Percentiles rank a stretch among this genome's conserved stretches.
These are phyloP conservation scores for Penicillium sp. DNA, from an alignment of 2,329 filamentous ascomycete species.

Conservation along the genomic window DNA sequence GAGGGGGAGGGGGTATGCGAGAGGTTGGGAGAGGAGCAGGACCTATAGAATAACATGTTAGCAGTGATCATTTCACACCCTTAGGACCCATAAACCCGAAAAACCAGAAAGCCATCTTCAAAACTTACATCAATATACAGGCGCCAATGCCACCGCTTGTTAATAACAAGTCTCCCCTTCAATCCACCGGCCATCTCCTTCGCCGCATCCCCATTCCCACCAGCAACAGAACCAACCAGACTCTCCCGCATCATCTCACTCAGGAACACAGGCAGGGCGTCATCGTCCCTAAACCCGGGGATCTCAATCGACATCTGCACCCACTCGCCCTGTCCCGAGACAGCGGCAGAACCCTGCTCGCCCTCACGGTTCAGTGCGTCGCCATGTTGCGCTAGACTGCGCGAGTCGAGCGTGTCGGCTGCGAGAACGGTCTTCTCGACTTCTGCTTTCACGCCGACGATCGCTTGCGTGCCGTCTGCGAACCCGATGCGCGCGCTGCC, in stretches of 20 bases:
- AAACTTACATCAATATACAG: conserved; percentile 78
- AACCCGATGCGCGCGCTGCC: conserved; percentile 93
- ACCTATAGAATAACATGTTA: conserved; percentile 55
- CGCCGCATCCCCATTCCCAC: conserved; percentile 65
- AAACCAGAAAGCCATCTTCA: neutral
- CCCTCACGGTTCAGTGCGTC: conserved; percentile 26
- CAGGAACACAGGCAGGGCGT: conserved; percentile 82
- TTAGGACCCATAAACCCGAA: neutral
- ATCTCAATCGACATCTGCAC: conserved; percentile 90
- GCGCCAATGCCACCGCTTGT: conserved; percentile 91
- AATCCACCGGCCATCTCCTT: conserved; percentile 64
- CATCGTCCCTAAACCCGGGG: conserved; percentile 85
- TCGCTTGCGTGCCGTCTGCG: conserved; percentile 89
- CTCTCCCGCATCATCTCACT: conserved; percentile 86
- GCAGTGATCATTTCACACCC: neutral
- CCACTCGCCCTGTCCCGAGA: conserved; percentile 63
- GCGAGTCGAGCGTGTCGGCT: conserved; percentile 36
- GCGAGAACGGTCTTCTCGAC: conserved; percentile 67
- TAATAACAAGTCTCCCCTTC: conserved; percentile 75
- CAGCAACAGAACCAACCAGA: conserved; percentile 66
- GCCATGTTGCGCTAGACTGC: conserved; percentile 42
- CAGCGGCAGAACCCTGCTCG: conserved; percentile 24
- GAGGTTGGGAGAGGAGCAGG: conserved; percentile 84
- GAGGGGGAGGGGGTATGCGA: conserved; percentile 89
- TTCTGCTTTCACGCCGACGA: conserved; percentile 94